Base-by-base conservation (phyloP, 768 basidiomycete species). In the Russula abietina region DNA sequence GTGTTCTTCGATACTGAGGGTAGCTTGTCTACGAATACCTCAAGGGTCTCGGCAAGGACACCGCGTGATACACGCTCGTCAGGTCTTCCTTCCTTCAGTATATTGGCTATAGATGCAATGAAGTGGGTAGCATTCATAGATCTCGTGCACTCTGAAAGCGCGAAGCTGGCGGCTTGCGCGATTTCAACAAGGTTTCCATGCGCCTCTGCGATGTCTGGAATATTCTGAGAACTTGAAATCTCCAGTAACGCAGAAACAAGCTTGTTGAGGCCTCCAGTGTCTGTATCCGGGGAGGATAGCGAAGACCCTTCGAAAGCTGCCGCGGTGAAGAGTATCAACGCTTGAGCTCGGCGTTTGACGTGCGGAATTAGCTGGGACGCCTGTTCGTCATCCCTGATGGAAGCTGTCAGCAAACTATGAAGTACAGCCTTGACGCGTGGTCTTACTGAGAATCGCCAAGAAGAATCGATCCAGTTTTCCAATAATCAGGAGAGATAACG, bases 41-140 rank as follows among this genome's bases (percentile, higher is more conserved):
- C 82, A 33, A 97, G 79, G 11, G 88, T 89, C 59, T 85, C 88
- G 10, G 74, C 68, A 71, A 60, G 28, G 24, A 67, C 57, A 26
- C 60, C 55, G 19, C 53, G 53, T n/a, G 58, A 60, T 50, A 55
- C 45, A 3, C 46, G 63, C 26, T 64, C 63, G 16, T 64, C 36
- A 1, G 54, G 46, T n/a, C 51, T 59, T n/a, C 59, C 65, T 3
- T 46, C 67, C 24, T 60, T 56, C 49, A 91, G 68, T 74, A 91
- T 84, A 1, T 77, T 74, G 22, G 81, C 60, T 6, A 84, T 74
- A 6, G 88, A 79, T 30, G 72, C 69, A 57, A 90, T 74, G 74
- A 96, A 95, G 67, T 87, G 83, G 33, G 75, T 71, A 2, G 87
- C 92, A 9, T 87, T 80, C 75, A 95, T 85, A 48, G 84, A 80